Evolutionary conservation across 2,329 filamentous ascomycete species (phyloP), one percentile per base, ranked within the genome.

Genomic region (Tolypocladium paradoxum): DNA sequence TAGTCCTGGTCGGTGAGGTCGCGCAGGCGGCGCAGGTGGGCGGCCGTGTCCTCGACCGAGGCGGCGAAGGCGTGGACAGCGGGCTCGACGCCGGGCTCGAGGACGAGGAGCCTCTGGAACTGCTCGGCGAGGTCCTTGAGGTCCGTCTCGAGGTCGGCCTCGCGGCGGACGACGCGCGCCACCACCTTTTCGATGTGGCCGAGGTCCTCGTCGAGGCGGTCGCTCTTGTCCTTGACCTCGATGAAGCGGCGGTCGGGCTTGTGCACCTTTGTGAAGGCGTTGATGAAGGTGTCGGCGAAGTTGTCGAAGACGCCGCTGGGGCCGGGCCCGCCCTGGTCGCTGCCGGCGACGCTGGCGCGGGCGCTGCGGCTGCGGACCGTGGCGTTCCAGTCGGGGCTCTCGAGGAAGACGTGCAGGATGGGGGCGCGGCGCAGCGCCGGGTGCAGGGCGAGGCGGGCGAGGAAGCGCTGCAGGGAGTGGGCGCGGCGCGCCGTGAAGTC

Each of bases 1-100:
- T 99, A 99, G 69, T 96, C 90, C 63, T 95, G 90, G 66, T 99
- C 93, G 0, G 92, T 97, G 63, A 90, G 81, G 56, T 97, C 91
- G 64, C 90, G 89, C 55, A 99, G 78, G n/a, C 73, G 76, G 63
- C 84, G 88, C 63, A 96, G 80, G 4, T 89, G 88, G 2, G 84
- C 74, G 9, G 87, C 86, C 0, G 88, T 92, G 62, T 93, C 87
- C 62, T 95, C 88, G 34, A 96, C 84, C 27, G 87, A 90, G 7
- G 85, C 83, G 0, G 91, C 88, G 64, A 99, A 99, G 18, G 87
- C 87, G 51, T 90, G 90, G 18, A 96, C 79, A 2, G 89, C 82
- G 27, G 79, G 77, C 65, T 95, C 89, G 35, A 97, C 85, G 34
- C 88, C 89, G 0, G 91, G 90, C 64, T 99, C 93, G 22, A 99